Evolutionary conservation across 2,329 filamentous ascomycete genomes (phyloP).

Genomic region (Ophiostoma ips): DNA sequence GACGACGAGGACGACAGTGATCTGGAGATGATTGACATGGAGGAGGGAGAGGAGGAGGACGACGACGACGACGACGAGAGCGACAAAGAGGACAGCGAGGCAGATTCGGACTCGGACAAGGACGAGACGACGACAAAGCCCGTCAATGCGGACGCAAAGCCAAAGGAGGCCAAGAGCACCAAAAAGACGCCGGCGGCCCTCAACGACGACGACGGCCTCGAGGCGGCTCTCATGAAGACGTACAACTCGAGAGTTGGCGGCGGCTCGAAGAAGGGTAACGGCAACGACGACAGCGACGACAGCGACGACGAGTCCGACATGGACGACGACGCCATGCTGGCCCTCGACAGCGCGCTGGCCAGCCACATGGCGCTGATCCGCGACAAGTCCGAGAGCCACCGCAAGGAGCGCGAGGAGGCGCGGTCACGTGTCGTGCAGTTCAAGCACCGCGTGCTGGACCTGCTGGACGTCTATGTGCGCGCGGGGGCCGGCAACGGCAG

Average conservation of each 20-base stretch:
- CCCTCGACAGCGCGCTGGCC: conserved; percentile 66
- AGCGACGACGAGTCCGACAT: conserved; percentile 61
- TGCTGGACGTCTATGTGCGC: conserved; percentile 73
- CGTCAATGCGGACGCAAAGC: neutral
- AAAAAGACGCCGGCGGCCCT: neutral
- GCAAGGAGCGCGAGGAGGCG: conserved; percentile 75
- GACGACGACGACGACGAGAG: conserved; percentile 23
- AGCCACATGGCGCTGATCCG: conserved; percentile 68
- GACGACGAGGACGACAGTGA: conserved; percentile 28
- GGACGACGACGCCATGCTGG: conserved; percentile 93
- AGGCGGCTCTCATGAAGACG: conserved; percentile 66
- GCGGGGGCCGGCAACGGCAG: conserved; percentile 37
- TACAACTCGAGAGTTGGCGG: conserved; percentile 6
- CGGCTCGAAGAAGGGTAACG: conserved; percentile 43
- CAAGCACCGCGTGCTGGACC: conserved; percentile 83
- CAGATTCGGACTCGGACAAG: neutral
- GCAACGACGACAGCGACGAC: conserved; percentile 34
- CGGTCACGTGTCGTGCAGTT: conserved; percentile 85
- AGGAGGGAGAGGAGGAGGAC: conserved; percentile 25
- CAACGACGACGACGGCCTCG: conserved; percentile 27
- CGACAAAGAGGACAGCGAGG: conserved; percentile 24
- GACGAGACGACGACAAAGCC: neutral
- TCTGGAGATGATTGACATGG: conserved; percentile 25
- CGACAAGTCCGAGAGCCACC: conserved; percentile 52
- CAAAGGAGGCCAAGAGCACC: conserved; percentile 22